Base-by-base conservation (phyloP, 2,329 filamentous ascomycete species). In the Shiraia bambusicola region DNA sequence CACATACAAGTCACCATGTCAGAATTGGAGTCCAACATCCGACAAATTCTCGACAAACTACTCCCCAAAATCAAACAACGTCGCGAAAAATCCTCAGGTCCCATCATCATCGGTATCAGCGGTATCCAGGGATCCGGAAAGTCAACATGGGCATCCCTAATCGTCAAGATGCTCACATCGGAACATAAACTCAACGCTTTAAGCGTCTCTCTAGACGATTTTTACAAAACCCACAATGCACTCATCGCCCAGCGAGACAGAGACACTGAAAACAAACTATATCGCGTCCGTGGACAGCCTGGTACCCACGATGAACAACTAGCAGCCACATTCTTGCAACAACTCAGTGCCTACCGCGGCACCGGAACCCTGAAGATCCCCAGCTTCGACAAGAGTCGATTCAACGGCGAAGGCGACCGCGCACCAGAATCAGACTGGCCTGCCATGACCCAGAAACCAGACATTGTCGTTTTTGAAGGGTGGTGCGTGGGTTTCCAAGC, bases 91-190 rank as follows among this genome's bases (percentile, higher is more conserved):
- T 56, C 58, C 2, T 48, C 72, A 37, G 78, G 77, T 14, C 89
- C 90, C 19, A 87, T 95, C 68, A 82, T 95, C 65, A 78, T 96
- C 49, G 92, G 90, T 33, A 79, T 97, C 58, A 95, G 94, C 58
- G 92, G 91, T 47, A 82, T 95, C 19, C 92, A 96, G 71, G 92
- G 92, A 47, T 86, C 88, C 27, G 92, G 92, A 54, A 96, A 97
- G 74, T 94, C 91, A 3, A 94, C 91, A 10, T 79, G 95, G 58
- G 90, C 81, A 65, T 63, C 75, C 40, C 55, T 42, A 25, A 56
- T 67, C 22, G 63, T 67, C 7, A 36, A 56, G 4, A 42, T 63
- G 7, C 49, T 67, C 4, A 42, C 54, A 3, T 38, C 49, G 12
- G 45, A 56, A 8, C 47, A 67, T 14, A 34, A 53, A n/a, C 46